phyloP scores from a whole-genome alignment of 148 eudicot genomes.

The Camellia lanceoleosa region DNA sequence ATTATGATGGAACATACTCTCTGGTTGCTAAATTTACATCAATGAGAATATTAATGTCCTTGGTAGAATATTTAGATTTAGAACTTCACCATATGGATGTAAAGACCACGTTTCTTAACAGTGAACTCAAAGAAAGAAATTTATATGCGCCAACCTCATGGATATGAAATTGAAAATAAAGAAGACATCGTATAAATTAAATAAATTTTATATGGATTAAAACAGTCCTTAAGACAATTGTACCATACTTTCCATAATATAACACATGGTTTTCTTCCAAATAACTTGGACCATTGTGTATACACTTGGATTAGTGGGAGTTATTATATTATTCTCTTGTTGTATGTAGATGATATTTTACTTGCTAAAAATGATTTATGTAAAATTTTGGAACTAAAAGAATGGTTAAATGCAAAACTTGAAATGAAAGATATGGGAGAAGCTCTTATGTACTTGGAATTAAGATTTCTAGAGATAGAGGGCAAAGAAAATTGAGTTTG shows the following conservation, averaged over 20 bases:
- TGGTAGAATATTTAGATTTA: no score
- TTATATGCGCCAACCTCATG: not conserved
- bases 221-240: not conserved
- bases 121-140: not conserved
- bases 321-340: not conserved
- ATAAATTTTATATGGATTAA: not conserved
- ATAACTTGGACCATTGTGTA: not conserved
- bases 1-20: no score
- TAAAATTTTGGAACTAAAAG: not conserved
- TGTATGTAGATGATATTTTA: no score
- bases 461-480: not conserved
- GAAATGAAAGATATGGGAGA: conserved; percentile 1
- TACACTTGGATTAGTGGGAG: not conserved
- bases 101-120: not conserved
- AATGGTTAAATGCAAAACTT: not conserved
- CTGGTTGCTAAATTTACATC: no score
- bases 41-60: no score
- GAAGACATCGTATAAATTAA: not conserved
- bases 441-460: no score
- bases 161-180: not conserved
- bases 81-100: no score
- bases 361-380: not conserved
- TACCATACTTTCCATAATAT: not conserved
- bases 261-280: not conserved
- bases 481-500: not conserved